Evolutionary conservation across 2,329 filamentous ascomycete species (phyloP), one percentile per base, ranked within the genome.

Genomic region (Botryosphaeria agaves): DNA sequence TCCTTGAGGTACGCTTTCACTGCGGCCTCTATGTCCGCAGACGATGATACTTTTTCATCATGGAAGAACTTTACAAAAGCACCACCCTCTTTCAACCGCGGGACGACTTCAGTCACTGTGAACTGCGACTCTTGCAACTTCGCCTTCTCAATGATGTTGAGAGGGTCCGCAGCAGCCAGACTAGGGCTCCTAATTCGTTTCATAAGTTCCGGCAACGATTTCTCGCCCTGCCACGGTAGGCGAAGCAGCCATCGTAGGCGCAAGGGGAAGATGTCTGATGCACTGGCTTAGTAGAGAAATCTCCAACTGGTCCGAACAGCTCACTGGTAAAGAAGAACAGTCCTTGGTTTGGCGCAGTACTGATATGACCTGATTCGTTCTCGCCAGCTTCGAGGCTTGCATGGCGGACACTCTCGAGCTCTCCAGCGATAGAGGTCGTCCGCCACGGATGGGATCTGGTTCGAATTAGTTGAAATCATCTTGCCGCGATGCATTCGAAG

Each of bases 311-410:
- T 17, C 18, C 8, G 6, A 20, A 46, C 72, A 48, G n/a, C n/a
- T n/a, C 55, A 85, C 80, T 92, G 49, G 92, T 84, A 45, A 95
- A 76, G 57, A 91, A 98, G 5, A 94, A 53, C 27, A 95, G 74
- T 0, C 77, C 76, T 56, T 95, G 82, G 41, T 85, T 78, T 1
- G 75, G 57, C 3, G 62, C 66, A 7, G 79, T 66, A n/a, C 66
- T 61, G 41, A 95, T 93, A 44, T 94, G 84, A 0, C 89, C 87
- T 7, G 72, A 72, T 38, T 78, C 72, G 42, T 78, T 65, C 39
- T 72, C 69, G 30, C 67, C 70, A 7, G 63, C 54, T 34, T 62
- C 56, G 2, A 55, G 36, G 5, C 54, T 51, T 8, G 43, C 40
- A 37, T 38, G 44, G 16, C 52, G 47, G 20, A 23, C 21, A 12